Evolutionary conservation across 805 yeast genomes (phyloP).

Genomic region (Lipomyces yamanashiensis): DNA sequence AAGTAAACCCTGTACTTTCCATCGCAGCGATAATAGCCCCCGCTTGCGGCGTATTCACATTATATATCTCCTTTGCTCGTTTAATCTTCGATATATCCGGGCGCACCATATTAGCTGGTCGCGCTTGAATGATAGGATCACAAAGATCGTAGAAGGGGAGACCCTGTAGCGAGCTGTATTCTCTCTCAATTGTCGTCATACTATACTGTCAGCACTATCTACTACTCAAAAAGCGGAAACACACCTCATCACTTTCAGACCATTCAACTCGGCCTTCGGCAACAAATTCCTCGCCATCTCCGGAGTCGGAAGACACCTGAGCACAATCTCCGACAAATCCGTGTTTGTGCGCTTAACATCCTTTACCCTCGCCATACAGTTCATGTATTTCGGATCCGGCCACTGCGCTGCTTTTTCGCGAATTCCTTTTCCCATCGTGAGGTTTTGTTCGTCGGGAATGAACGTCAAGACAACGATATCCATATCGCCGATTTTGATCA

Average conservation of each 20-base stretch:
- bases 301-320: slow-evolving; percentile 61
- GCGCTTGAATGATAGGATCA: slow-evolving; percentile 68
- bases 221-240: neutral
- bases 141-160: slow-evolving; percentile 78
- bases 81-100: slow-evolving; percentile 48
- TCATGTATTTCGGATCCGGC: slow-evolving; percentile 41
- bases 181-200: slow-evolving; percentile 92
- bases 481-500: slow-evolving; percentile 66
- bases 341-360: slow-evolving; percentile 65
- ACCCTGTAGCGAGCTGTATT: slow-evolving; percentile 81
- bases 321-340: slow-evolving; percentile 73
- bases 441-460: slow-evolving; percentile 48
- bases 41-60: slow-evolving; percentile 89
- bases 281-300: slow-evolving; percentile 59
- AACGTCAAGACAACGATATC: slow-evolving; percentile 73
- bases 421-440: slow-evolving; percentile 1
- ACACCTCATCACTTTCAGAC: slow-evolving; percentile 69
- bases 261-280: slow-evolving; percentile 67
- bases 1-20: slow-evolving; percentile 71
- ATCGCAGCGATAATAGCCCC: slow-evolving; percentile 79
- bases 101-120: slow-evolving; percentile 53
- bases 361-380: slow-evolving; percentile 80
- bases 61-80: slow-evolving; percentile 54
- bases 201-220: slow-evolving; percentile 38
- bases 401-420: slow-evolving; percentile 10